Conservation (phyloP, 2,329 filamentous ascomycete species). For the Escovopsis weberi region DNA sequence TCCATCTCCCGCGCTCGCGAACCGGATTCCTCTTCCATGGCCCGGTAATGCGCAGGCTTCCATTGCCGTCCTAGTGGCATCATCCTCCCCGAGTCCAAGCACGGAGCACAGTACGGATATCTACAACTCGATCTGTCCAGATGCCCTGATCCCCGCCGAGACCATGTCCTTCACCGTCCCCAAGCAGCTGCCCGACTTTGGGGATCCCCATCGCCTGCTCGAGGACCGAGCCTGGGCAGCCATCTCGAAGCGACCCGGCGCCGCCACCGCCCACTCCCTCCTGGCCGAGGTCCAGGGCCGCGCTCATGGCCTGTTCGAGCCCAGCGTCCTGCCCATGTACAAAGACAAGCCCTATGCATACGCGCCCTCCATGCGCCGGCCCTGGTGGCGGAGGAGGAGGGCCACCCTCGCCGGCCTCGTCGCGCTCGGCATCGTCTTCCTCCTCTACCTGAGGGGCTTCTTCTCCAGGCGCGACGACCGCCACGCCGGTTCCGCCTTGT, state of each 20-base stretch:
- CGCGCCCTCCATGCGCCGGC: constrained; percentile 41
- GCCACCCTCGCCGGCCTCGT: constrained; percentile 31
- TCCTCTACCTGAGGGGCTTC: constrained; percentile 59
- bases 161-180: constrained; percentile 52
- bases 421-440: constrained; percentile 36
- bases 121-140: constrained; percentile 7
- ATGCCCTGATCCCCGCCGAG: constrained; percentile 24
- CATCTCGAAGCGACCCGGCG: constrained; percentile 21
- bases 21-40: not conserved
- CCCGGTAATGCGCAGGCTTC: too few relatives aligned
- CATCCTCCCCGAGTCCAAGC: too few relatives aligned
- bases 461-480: constrained; percentile 30
- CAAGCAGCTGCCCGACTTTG: constrained; percentile 55
- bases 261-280: constrained; percentile 18
- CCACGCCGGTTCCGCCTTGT: constrained; percentile 31
- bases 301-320: constrained; percentile 50
- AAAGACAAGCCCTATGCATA: constrained; percentile 93
- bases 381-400: constrained; percentile 50
- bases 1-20: too few relatives aligned
- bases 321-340: constrained; percentile 67
- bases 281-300: constrained; percentile 44
- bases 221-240: constrained; percentile 54
- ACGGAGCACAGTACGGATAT: too few relatives aligned
- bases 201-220: constrained; percentile 45
- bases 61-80: too few relatives aligned